phyloP scores from a whole-genome alignment of 495 filamentous ascomycete species.

The Trypethelium eluteriae region DNA sequence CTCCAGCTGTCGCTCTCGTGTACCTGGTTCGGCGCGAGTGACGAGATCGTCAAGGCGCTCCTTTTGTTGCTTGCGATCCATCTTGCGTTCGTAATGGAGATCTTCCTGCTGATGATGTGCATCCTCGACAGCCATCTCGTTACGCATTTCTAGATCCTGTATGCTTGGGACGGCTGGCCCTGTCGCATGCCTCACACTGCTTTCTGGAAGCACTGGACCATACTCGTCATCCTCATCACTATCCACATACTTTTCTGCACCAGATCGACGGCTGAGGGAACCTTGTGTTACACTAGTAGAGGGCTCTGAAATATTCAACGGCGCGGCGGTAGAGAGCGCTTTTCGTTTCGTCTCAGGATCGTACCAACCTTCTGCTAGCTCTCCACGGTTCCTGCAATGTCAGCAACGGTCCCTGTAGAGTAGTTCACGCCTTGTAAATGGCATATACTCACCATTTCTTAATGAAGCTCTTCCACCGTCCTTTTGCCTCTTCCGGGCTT shows the following conservation, averaged over 20 bases:
- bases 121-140: slow-evolving; percentile 52
- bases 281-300: slow-evolving; percentile 17
- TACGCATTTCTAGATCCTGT: slow-evolving; percentile 64
- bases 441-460: slow-evolving; percentile 65
- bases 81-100: slow-evolving; percentile 52
- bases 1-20: slow-evolving; percentile 76
- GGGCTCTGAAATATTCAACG: slow-evolving; percentile 11
- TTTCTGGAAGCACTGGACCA: slow-evolving; percentile 59
- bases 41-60: slow-evolving; percentile 67
- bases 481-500: slow-evolving; percentile 60
- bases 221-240: slow-evolving; percentile 57
- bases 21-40: slow-evolving; percentile 78
- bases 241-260: slow-evolving; percentile 37
- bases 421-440: neutral
- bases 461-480: slow-evolving; percentile 90
- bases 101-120: slow-evolving; percentile 44
- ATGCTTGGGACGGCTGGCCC: slow-evolving; percentile 70
- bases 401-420: slow-evolving; percentile 23
- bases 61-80: slow-evolving; percentile 53
- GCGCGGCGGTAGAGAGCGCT: slow-evolving; percentile 15
- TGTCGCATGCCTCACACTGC: slow-evolving; percentile 28
- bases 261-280: slow-evolving; percentile 31
- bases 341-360: slow-evolving; percentile 47
- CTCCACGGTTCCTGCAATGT: slow-evolving; percentile 73
- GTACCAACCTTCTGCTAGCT: slow-evolving; percentile 92